Evolutionary conservation across 768 basidiomycete species (phyloP).

Genomic region (Lepiota venenata): DNA sequence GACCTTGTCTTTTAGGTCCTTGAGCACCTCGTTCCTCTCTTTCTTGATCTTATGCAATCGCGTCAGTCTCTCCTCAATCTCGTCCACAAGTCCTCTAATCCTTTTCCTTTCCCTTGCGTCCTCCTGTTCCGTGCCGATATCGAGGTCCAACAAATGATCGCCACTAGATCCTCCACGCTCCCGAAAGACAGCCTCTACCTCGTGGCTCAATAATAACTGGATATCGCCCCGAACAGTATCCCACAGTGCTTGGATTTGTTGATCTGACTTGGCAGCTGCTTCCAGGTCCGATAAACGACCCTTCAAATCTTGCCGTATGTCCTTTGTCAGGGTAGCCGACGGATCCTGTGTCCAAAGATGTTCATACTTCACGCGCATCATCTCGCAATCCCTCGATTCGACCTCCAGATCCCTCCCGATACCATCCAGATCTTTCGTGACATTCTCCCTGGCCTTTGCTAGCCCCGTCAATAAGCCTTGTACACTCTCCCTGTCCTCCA

Average conservation of each 20-base stretch:
- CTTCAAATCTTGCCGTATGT: constrained; percentile 75
- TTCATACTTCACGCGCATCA: constrained; percentile 82
- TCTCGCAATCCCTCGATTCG: constrained; percentile 87
- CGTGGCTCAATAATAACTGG: constrained; percentile 51
- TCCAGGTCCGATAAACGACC: constrained; percentile 57
- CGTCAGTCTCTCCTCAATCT: constrained; percentile 77
- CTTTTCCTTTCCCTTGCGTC: constrained; percentile 67
- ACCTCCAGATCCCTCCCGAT: constrained; percentile 67
- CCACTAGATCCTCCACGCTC: constrained; percentile 39
- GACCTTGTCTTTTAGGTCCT: constrained; percentile 96
- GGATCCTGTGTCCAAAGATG: constrained; percentile 87
- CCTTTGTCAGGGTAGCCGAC: constrained; percentile 67
- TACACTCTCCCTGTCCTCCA: constrained; percentile 69
- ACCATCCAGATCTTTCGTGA: constrained; percentile 57
- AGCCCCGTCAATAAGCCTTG: constrained; percentile 60
- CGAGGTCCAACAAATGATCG: constrained; percentile 59
- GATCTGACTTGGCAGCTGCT: constrained; percentile 76
- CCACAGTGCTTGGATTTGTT: constrained; percentile 74
- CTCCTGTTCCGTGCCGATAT: constrained; percentile 56
- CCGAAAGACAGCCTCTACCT: constrained; percentile 61
- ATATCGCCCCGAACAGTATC: constrained; percentile 65
- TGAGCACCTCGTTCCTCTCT: constrained; percentile 83
- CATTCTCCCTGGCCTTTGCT: constrained; percentile 51
- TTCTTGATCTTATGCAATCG: constrained; percentile 78
- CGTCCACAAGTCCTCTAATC: constrained; percentile 61